Evolutionary conservation across 306 rosid species (phyloP).

Genomic region (Cicer bijugum): DNA sequence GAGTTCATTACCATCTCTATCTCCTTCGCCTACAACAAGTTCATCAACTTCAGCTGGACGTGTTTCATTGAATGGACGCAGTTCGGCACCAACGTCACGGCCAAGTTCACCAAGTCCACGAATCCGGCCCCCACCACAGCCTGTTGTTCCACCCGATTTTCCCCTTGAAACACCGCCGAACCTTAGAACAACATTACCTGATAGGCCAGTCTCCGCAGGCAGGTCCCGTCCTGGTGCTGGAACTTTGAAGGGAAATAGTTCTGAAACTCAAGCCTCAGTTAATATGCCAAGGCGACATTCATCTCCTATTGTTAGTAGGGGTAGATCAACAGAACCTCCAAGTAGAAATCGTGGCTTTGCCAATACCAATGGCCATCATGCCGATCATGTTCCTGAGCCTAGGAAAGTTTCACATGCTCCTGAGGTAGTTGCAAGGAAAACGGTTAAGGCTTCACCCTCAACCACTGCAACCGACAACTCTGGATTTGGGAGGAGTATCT

Average conservation of each 20-base stretch:
- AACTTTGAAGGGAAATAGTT: slow-evolving; percentile 57
- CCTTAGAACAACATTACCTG: slow-evolving; percentile 86
- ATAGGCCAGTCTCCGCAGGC: slow-evolving; percentile 96
- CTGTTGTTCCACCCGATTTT: slow-evolving; percentile 85
- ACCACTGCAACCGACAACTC: slow-evolving; percentile 66
- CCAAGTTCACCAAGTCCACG: slow-evolving; percentile 93
- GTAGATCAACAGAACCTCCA: slow-evolving; percentile 70
- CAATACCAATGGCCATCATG: slow-evolving; percentile 65
- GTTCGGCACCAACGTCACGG: slow-evolving; percentile 74
- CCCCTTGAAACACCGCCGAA: slow-evolving; percentile 94
- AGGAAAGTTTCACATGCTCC: slow-evolving; percentile 62
- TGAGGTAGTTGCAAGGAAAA: slow-evolving; percentile 66
- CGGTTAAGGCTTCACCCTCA: slow-evolving; percentile 73
- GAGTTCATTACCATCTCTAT: slow-evolving; percentile 59
- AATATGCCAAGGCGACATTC: slow-evolving; percentile 68
- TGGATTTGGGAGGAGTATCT: slow-evolving; percentile 93
- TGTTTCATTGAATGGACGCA: slow-evolving; percentile 62
- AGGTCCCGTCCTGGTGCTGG: slow-evolving; percentile 75
- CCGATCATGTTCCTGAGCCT: slow-evolving; percentile 59
- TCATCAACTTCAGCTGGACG: slow-evolving; percentile 64
- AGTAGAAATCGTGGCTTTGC: slow-evolving; percentile 64
- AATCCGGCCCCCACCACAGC: slow-evolving; percentile 77
- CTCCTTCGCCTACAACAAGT: slow-evolving; percentile 57
- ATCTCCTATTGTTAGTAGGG: slow-evolving; percentile 79
- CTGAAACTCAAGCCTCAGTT: slow-evolving; percentile 60